These are phyloP conservation scores for Seiridium cupressi DNA, from an alignment of 2,329 filamentous ascomycete genomes.

Conservation along the genomic window DNA sequence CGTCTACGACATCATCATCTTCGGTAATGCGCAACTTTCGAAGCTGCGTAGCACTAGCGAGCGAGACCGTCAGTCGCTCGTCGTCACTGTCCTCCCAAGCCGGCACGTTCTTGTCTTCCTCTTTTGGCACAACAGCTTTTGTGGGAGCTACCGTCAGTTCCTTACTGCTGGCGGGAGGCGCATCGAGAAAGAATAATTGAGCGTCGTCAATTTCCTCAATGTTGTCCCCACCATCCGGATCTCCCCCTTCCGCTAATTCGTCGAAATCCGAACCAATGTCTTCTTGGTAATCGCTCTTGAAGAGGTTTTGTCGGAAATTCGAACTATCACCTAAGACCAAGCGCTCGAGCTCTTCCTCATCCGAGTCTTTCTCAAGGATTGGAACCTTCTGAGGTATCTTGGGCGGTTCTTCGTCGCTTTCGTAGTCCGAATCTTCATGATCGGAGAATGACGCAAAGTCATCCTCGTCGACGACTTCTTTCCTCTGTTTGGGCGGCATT, in stretches of 20 bases:
- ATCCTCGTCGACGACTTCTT: constrained; percentile 10
- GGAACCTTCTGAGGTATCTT: constrained; percentile 22
- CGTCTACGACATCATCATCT: constrained; percentile 81
- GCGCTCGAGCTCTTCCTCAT: constrained; percentile 82
- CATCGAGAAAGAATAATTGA: constrained; percentile 83
- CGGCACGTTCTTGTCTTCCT: constrained; percentile 39
- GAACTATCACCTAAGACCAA: constrained; percentile 84
- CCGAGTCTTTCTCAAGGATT: constrained; percentile 67
- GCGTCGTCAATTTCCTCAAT: constrained; percentile 72
- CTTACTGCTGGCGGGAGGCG: constrained; percentile 37
- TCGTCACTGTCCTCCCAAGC: constrained; percentile 97
- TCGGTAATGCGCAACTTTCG: constrained; percentile 81
- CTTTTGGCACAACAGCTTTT: constrained; percentile 18
- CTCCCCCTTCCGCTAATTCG: constrained; percentile 32
- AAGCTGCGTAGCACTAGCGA: constrained; percentile 71
- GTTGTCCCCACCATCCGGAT: constrained; percentile 40
- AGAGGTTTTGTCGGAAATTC: constrained; percentile 77
- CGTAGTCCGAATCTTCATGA: constrained; percentile 9
- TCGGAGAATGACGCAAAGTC: constrained; percentile 14
- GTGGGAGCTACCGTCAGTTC: constrained; percentile 18
- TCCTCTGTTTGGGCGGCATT: constrained; percentile 4
- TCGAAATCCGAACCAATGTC: constrained; percentile 24
- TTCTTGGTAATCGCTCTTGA: constrained; percentile 45
- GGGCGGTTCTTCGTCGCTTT: constrained; percentile 26
- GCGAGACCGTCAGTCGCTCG: constrained; percentile 79